These are phyloP conservation scores for Botrytis sinoallii DNA, from an alignment of 2,329 filamentous ascomycete species.

Conservation along the genomic window DNA sequence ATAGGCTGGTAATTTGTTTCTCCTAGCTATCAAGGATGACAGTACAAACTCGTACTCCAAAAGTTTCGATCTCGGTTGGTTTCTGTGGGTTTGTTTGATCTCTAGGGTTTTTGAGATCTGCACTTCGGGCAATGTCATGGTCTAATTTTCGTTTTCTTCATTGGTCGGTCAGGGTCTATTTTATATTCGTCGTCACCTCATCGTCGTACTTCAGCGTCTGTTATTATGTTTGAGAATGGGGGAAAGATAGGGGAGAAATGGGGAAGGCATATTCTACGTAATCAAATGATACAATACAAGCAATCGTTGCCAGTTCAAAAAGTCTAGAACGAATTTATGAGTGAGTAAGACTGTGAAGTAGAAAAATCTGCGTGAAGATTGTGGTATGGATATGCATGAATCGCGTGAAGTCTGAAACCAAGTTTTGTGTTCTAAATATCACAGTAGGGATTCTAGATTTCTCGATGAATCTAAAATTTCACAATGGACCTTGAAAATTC, in stretches of 20 bases:
- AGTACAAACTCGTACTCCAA: conserved; percentile 23
- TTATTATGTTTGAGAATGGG: conserved; percentile 19
- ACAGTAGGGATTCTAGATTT: not conserved
- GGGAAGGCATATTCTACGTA: conserved; percentile 28
- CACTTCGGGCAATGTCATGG: conserved; percentile 29
- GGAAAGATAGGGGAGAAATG: conserved; percentile 11
- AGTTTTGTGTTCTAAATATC: not conserved
- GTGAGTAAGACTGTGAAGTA: not conserved
- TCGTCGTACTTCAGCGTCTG: conserved; percentile 24
- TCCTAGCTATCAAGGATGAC: conserved; percentile 23
- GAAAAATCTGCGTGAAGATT: not conserved
- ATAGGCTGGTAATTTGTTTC: conserved; percentile 28
- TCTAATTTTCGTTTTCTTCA: conserved; percentile 24
- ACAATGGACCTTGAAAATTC: not conserved
- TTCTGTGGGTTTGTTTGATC: conserved; percentile 22
- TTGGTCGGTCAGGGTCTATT: conserved; percentile 18
- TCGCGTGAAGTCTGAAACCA: not conserved
- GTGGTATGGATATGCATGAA: not conserved
- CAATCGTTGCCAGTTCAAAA: conserved; percentile 7
- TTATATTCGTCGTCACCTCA: conserved; percentile 15
- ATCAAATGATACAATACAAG: conserved; percentile 24
- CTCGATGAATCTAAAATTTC: not conserved
- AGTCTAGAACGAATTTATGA: not conserved
- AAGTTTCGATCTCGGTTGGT: conserved; percentile 27
- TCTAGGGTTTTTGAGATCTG: conserved; percentile 20